phyloP scores from a whole-genome alignment of 1,139 yeast genomes.

The Nakaseomyces delphensis region DNA sequence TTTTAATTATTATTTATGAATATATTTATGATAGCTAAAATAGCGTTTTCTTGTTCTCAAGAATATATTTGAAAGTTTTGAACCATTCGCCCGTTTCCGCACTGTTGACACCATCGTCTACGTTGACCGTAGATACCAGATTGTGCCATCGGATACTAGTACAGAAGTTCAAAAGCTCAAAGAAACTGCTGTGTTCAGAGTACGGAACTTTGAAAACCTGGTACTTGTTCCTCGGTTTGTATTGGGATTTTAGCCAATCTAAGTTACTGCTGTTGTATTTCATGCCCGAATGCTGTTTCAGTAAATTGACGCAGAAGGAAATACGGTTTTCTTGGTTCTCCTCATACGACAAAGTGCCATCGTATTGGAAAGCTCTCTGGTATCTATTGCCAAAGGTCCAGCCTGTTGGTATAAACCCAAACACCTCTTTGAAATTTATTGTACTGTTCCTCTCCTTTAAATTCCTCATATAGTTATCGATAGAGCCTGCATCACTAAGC shows the following conservation, averaged over 20 bases:
- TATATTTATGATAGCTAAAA: neutral
- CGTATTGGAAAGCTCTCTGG: constrained; percentile 1
- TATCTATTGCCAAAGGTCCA: constrained; percentile 50
- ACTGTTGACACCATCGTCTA: constrained; percentile 29
- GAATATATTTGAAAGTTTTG: constrained; percentile 36
- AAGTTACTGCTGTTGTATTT: constrained; percentile 13
- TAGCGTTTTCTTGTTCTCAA: constrained; percentile 1
- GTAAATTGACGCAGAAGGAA: constrained; percentile 12
- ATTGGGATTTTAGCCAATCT: constrained; percentile 22
- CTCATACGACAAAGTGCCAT: constrained; percentile 9
- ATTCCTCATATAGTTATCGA: constrained; percentile 43
- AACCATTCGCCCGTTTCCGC: constrained; percentile 37
- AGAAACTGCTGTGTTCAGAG: constrained; percentile 86
- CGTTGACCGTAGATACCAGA: constrained; percentile 77
- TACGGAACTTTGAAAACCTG: constrained; percentile 68
- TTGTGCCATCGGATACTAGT: constrained; percentile 40
- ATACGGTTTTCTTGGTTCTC: constrained; percentile 10
- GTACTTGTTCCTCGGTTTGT: constrained; percentile 26
- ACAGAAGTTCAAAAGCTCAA: constrained; percentile 64
- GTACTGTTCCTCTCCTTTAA: constrained; percentile 30
- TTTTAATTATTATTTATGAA: no score
- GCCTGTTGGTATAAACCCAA: constrained; percentile 76
- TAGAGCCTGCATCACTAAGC: constrained; percentile 36
- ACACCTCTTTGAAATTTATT: constrained; percentile 38
- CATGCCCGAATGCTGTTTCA: constrained; percentile 13